Conservation (phyloP, 495 filamentous ascomycete genomes). For the Aspergillus cavernicola region DNA sequence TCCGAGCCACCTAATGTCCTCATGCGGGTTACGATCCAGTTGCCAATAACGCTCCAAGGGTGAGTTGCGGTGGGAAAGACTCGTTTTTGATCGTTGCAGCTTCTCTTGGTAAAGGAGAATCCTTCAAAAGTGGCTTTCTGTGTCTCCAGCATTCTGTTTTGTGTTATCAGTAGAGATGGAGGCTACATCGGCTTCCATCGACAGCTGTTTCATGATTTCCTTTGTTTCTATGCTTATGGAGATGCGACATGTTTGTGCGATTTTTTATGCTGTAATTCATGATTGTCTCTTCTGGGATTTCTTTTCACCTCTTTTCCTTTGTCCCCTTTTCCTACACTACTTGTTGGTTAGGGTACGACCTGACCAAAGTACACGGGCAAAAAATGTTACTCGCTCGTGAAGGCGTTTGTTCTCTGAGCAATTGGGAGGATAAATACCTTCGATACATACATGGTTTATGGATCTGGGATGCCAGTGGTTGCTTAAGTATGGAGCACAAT, state of each 20-base stretch:
- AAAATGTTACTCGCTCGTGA: constrained; percentile 41
- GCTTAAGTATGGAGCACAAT: constrained; percentile 25
- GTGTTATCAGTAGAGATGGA: constrained; percentile 23
- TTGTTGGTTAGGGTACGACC: constrained; percentile 36
- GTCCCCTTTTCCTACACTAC: constrained; percentile 29
- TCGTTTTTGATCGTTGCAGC: constrained; percentile 26
- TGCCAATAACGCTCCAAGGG: constrained; percentile 28
- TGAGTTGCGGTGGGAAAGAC: constrained; percentile 34
- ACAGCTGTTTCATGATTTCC: constrained; percentile 34
- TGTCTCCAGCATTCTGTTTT: constrained; percentile 37
- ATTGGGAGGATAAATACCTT: constrained; percentile 25
- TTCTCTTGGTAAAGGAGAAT: constrained; percentile 29
- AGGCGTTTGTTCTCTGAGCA: constrained; percentile 24
- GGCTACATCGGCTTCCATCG: not conserved
- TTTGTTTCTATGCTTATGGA: constrained; percentile 40
- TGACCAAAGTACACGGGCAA: constrained; percentile 42
- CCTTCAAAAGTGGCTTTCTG: constrained; percentile 47
- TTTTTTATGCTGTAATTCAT: constrained; percentile 40
- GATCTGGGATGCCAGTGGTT: constrained; percentile 30
- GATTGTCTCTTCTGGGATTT: constrained; percentile 31
- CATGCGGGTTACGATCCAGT: constrained; percentile 45
- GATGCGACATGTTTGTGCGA: constrained; percentile 43
- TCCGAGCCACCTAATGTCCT: constrained; percentile 30
- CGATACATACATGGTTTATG: constrained; percentile 19
- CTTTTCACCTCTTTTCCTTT: constrained; percentile 23